These are phyloP conservation scores for Clarireedia paspali DNA, from an alignment of 2,329 filamentous ascomycete species.

Conservation along the genomic window DNA sequence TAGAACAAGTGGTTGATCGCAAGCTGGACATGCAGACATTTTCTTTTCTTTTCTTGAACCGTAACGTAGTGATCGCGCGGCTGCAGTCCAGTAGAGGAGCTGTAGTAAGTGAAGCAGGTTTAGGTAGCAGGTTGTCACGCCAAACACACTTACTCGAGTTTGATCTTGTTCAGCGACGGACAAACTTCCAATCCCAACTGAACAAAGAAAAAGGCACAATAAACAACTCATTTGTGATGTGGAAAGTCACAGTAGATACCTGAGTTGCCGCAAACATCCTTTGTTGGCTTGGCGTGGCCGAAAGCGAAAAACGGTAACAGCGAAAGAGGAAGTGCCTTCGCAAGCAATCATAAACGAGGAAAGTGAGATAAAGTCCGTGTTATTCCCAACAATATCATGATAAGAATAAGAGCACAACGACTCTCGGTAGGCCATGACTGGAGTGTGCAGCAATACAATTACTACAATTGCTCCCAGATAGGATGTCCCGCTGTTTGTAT, in stretches of 20 bases:
- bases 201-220: neutral
- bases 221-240: neutral
- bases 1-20: neutral
- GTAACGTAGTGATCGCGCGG: neutral
- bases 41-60: neutral
- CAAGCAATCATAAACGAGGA: neutral
- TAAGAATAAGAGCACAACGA: neutral
- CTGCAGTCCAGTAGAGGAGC: neutral
- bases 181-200: neutral
- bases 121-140: neutral
- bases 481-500: conserved; percentile 24
- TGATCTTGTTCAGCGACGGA: no score
- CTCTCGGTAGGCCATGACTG: neutral
- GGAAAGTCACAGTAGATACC: neutral
- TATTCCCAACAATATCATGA: neutral
- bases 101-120: neutral
- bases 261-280: conserved; percentile 2
- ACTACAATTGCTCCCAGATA: neutral
- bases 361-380: no score
- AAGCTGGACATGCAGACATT: conserved; percentile 9
- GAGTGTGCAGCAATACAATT: neutral
- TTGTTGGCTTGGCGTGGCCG: neutral
- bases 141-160: neutral
- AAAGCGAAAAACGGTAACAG: neutral
- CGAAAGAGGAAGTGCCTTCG: neutral